These are phyloP conservation scores for Kentomonas sorsogonicus DNA, from an alignment of 208 protist genomes.

Conservation along the genomic window DNA sequence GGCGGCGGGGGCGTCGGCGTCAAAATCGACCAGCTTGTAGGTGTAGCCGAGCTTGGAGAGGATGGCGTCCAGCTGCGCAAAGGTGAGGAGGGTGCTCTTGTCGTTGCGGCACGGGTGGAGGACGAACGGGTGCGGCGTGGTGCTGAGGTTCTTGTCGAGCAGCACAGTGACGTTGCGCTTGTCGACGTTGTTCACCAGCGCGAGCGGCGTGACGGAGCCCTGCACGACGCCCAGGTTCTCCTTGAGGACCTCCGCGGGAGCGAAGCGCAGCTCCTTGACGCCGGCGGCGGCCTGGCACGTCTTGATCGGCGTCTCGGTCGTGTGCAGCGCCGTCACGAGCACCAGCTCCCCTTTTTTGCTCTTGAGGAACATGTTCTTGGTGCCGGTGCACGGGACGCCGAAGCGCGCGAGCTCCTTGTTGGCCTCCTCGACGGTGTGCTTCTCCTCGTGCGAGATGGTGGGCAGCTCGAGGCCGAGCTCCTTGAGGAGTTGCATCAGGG, in stretches of 20 bases:
- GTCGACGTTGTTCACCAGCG: conserved; percentile 72
- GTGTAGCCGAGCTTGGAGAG: conserved; percentile 55
- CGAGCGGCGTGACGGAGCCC: conserved; percentile 79
- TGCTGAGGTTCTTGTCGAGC: conserved; percentile 58
- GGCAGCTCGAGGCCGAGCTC: conserved; percentile 36
- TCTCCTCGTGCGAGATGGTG: conserved; percentile 65
- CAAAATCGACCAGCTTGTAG: conserved; percentile 71
- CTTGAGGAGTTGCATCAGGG: conserved; percentile 44
- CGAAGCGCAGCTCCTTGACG: conserved; percentile 81
- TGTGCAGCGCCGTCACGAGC: conserved; percentile 60
- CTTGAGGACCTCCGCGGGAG: conserved; percentile 50
- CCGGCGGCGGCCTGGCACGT: conserved; percentile 53
- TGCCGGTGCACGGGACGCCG: conserved; percentile 37
- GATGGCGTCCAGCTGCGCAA: conserved; percentile 53
- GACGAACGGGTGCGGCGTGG: conserved; percentile 36
- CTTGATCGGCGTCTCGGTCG: conserved; percentile 77
- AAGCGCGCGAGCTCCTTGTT: conserved; percentile 54
- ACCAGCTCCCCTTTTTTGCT: conserved; percentile 87
- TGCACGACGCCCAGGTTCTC: conserved; percentile 70
- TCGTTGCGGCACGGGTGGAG: conserved; percentile 85
- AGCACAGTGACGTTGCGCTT: conserved; percentile 65
- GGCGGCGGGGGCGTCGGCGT: conserved; percentile 13
- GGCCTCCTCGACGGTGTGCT: conserved; percentile 66
- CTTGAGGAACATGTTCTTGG: conserved; percentile 90
- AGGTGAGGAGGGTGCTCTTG: conserved; percentile 63